phyloP scores from a whole-genome alignment of 192 early-diverging fungal genomes.

The Coemansia sp. region DNA sequence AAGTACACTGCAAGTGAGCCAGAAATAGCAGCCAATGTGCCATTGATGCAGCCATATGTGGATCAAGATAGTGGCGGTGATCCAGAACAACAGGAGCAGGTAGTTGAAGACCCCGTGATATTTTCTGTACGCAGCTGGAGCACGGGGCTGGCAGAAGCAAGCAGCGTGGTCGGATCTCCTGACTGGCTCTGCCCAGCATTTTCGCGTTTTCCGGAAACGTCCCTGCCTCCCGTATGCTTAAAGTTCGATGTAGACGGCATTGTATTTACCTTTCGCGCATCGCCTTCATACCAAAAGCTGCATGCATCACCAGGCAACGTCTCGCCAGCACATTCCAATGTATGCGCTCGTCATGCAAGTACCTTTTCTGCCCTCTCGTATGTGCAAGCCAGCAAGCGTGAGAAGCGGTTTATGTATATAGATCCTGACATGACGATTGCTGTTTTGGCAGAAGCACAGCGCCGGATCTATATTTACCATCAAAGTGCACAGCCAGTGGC shows the following conservation, averaged over 20 bases:
- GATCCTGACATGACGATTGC: conserved; percentile 50
- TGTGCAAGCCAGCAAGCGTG: conserved; percentile 73
- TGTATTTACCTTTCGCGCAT: conserved; percentile 54
- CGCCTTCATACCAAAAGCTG: conserved; percentile 6
- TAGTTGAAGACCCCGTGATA: conserved; percentile 16
- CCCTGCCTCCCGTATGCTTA: conserved; percentile 58
- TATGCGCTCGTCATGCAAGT: conserved; percentile 46
- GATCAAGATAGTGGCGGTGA: conserved; percentile 35
- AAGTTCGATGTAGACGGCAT: conserved; percentile 70
- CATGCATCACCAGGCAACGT: not conserved
- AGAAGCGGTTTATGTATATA: conserved; percentile 60
- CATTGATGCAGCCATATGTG: conserved; percentile 18
- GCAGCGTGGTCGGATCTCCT: conserved; percentile 53
- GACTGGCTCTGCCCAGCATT: conserved; percentile 63
- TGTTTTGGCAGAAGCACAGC: conserved; percentile 42
- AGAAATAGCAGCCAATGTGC: conserved; percentile 3
- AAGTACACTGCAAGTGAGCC: conserved; percentile 57
- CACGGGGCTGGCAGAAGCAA: conserved; percentile 38
- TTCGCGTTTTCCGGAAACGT: not conserved
- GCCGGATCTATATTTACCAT: conserved; percentile 47
- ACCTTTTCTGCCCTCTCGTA: conserved; percentile 70
- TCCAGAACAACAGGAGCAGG: conserved; percentile 26
- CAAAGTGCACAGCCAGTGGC: conserved; percentile 6
- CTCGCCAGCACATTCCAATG: not conserved
- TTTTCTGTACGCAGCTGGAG: conserved; percentile 44